Evolutionary conservation across 2,329 filamentous ascomycete species (phyloP), one percentile per base, ranked within the genome.

Genomic region (Trichoderma polysporum): DNA sequence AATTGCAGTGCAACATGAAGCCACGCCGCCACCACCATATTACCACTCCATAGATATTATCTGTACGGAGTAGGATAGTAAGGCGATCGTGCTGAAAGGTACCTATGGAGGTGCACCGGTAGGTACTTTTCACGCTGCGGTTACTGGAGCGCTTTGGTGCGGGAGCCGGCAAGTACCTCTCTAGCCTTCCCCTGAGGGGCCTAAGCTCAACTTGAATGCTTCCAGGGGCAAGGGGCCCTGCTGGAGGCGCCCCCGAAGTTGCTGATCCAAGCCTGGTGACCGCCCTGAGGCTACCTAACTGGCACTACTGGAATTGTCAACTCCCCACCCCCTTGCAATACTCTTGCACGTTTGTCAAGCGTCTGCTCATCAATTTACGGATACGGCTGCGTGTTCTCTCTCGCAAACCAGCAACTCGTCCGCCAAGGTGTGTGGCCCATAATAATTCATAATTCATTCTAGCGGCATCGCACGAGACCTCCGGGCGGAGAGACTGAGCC

Each of bases 361-460:
- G 19, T 41, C 54, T 19, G 54, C 22, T 58, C 22, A 29, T 58
- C 37, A 29, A 12, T 25, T 49, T 35, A 56, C 33, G 52, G 52
- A 56, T 35, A 35, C 31, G 31, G 33, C 52, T 37, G 29, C 29
- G 52, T 37, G 19, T 33, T 56, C 52, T 37, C n/a, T 22, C 31
- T 52, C 47, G n/a, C 41, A n/a, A n/a, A n/a, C n/a, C n/a, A n/a
- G n/a, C n/a, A 45, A 45, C 41, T 59, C 39, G 22, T 59, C 57
- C 22, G 54, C 33, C 56, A 45, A 29, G 19, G 22, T 25, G 45
- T 47, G 39, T n/a, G 45, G 45, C 58, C 58, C 58, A 50, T 29
- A 29, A 7, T 29, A 25, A 35, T 39, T 19, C 60, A 53, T 53
- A 53, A 53, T 66, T 61, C 65, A 66, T 66, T 59, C 64, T 60